These are phyloP conservation scores for Pichia cabralensis DNA, from an alignment of 805 yeast genomes.

Conservation along the genomic window DNA sequence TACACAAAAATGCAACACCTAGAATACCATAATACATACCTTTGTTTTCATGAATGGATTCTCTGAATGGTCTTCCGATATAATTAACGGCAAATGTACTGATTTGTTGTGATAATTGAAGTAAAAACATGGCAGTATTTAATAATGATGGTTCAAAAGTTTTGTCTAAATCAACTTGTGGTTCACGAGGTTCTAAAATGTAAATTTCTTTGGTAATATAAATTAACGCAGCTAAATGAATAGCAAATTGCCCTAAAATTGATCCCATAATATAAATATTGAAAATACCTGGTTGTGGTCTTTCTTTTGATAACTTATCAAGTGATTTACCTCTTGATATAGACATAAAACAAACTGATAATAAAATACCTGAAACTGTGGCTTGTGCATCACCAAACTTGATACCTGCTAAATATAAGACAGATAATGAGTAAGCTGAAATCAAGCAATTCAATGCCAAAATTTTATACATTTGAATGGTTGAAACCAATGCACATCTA, in stretches of 20 bases:
- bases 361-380: constrained; percentile 87
- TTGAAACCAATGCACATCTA: constrained; percentile 92
- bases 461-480: constrained; percentile 98
- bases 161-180: constrained; percentile 82
- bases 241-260: constrained; percentile 89
- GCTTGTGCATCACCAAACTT: constrained; percentile 97
- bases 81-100: constrained; percentile 97
- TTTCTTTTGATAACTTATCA: constrained; percentile 78
- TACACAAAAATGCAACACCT: constrained; percentile 82
- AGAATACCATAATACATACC: constrained; percentile 95
- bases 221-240: constrained; percentile 75
- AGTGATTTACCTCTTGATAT: constrained; percentile 90
- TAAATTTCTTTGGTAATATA: constrained; percentile 80
- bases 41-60: constrained; percentile 77
- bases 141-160: constrained; percentile 80
- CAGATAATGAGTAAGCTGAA: constrained; percentile 91
- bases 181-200: constrained; percentile 85
- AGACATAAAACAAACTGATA: constrained; percentile 90
- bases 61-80: constrained; percentile 95
- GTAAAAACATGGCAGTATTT: constrained; percentile 91
- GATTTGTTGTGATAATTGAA: constrained; percentile 92
- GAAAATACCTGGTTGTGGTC: constrained; percentile 97
- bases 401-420: constrained; percentile 91
- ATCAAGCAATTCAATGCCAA: constrained; percentile 93
- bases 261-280: constrained; percentile 96